Evolutionary conservation across 805 yeast species (phyloP), one percentile per base, ranked within the genome.

Genomic region (Metschnikowia borealis): DNA sequence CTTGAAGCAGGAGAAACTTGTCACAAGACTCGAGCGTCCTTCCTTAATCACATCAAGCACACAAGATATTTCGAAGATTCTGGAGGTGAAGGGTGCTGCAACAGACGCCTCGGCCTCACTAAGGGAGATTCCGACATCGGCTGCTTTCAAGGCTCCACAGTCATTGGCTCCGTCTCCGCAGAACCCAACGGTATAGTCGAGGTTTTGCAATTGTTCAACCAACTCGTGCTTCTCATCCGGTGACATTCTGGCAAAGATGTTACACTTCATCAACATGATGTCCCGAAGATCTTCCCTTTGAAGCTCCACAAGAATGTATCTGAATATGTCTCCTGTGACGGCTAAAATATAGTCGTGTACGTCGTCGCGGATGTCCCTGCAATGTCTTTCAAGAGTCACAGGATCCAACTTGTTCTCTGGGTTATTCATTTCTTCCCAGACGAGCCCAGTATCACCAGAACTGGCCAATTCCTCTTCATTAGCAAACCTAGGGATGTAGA

Each of bases 91-190:
- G 3, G 99, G 99, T 0, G 99, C 99, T 0, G 99, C 99, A 15
- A 94, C 97, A 3, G 96, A 87, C 0, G 99, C 99, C 64, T 94
- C 99, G 0, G 98, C 99, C 65, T 94, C 99, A 29, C 96, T 88
- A 44, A 94, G 71, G 0, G 98, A 92, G 17, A 94, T 83, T 15
- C 99, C 99, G 46, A 95, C 96, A 69, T 94, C 96, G 0, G 99
- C 98, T 13, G 97, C 96, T 62, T 92, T 94, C 51, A 94, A 74
- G 0, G 99, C 99, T 58, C 99, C 99, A 69, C 98, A 94, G 64
- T 94, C 99, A 68, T 94, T 94, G 5, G 99, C 99, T 56, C 99
- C 99, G 70, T 94, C 99, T 35, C 99, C 99, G 70, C 98, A 94
- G 67, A 94, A 94, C 2, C 97, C 96, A 44, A 89, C 96, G 0